phyloP scores from a whole-genome alignment of 23 red algal genomes.

The Gracilaria gracilis region DNA sequence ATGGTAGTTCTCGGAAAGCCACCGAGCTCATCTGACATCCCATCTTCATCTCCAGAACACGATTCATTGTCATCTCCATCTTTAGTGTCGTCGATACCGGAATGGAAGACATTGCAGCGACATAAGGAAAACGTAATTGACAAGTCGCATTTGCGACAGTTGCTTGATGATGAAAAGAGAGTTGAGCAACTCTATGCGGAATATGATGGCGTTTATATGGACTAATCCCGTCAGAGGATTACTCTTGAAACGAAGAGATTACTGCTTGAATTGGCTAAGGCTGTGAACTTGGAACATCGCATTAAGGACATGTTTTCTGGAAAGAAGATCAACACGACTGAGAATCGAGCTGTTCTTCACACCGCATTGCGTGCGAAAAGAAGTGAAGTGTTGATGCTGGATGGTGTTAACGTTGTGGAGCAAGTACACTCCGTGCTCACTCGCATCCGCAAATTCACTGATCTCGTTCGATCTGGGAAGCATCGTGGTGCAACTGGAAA shows the following conservation, averaged over 20 bases:
- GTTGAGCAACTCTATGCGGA: conserved; percentile 51
- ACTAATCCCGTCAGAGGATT: conserved; percentile 90
- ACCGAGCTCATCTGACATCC: not conserved
- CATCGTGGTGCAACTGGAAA: too few species aligned
- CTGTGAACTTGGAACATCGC: conserved; percentile 59
- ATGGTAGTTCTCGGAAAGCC: conserved; percentile 46
- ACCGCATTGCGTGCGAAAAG: conserved; percentile 85
- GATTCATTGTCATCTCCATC: conserved; percentile 4
- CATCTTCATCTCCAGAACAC: conserved; percentile 10
- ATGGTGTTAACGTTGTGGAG: conserved; percentile 85
- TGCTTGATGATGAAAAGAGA: conserved; percentile 69
- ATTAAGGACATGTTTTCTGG: conserved; percentile 90
- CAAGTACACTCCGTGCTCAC: too few species aligned
- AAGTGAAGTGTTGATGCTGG: conserved; percentile 70
- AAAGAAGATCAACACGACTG: conserved; percentile 92
- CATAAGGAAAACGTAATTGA: conserved; percentile 64
- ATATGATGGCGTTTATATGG: conserved; percentile 86
- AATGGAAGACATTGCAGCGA: conserved; percentile 62
- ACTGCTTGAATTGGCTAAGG: conserved; percentile 68
- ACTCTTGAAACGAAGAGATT: conserved; percentile 76
- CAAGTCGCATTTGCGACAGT: conserved; percentile 65
- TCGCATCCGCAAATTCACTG: too few species aligned
- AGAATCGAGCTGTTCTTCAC: conserved; percentile 92
- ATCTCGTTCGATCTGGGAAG: too few species aligned
- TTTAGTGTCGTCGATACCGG: conserved; percentile 45